Conservation (phyloP, 1,284 basidiomycete genomes). For the Microbotryomycetes sp. region DNA sequence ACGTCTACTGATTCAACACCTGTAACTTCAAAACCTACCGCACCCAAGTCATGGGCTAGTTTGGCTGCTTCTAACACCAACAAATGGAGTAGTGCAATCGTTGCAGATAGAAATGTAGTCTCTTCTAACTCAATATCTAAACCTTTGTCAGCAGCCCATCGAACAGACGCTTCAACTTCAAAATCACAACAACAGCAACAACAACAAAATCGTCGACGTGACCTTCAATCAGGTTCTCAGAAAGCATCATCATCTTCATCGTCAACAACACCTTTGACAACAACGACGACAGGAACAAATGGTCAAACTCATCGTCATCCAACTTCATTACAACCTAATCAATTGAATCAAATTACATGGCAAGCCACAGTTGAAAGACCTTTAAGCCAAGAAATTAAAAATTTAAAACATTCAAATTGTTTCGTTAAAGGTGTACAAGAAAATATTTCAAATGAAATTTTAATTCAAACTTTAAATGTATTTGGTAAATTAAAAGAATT, state of each 20-base stretch:
- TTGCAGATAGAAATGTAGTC: constrained; percentile 14
- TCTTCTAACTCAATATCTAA: neutral
- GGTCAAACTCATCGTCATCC: no score
- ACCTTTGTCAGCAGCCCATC: neutral
- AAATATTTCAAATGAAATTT: constrained; percentile 56
- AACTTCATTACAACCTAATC: neutral
- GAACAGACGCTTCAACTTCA: neutral
- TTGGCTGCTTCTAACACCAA: constrained; percentile 72
- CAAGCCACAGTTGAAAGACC: neutral
- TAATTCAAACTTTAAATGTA: constrained; percentile 58
- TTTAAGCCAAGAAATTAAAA: constrained; percentile 43
- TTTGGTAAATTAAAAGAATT: constrained; percentile 84
- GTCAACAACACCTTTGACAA: neutral
- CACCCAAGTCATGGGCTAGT: constrained; percentile 80
- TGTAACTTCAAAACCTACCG: constrained; percentile 51
- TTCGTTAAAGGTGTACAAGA: constrained; percentile 87
- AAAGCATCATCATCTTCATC: no score
- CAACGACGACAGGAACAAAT: neutral
- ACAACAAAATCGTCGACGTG: neutral
- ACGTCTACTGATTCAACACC: constrained; percentile 47
- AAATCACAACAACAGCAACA: neutral
- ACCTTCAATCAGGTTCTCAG: neutral
- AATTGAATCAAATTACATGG: neutral
- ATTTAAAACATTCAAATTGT: constrained; percentile 62
- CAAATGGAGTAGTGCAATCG: constrained; percentile 57